A percentile compares a stretch with the other conserved stretches of the same genome.
Evolutionary conservation across 208 protist species (phyloP).

Genomic region (Lotmaria passim): DNA sequence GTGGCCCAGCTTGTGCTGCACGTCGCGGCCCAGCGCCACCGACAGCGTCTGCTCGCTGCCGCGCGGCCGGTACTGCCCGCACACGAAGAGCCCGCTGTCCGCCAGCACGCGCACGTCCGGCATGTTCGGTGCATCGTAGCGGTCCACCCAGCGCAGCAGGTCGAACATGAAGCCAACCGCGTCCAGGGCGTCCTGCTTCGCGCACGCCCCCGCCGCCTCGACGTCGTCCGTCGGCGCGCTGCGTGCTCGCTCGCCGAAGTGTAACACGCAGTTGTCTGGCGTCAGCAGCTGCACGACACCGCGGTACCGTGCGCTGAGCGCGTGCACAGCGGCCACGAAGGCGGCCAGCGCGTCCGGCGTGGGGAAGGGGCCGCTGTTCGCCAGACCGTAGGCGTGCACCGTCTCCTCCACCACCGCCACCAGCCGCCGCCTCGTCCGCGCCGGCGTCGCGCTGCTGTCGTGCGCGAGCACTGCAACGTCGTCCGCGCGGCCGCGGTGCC

Average conservation of each 20-base stretch:
- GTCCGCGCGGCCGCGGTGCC: too few relatives aligned
- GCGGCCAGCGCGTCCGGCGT: not conserved
- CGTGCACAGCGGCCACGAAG: not conserved
- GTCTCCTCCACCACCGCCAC: not conserved
- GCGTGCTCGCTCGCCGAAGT: constrained; percentile 12
- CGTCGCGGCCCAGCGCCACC: constrained; percentile 37
- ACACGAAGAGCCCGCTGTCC: constrained; percentile 34
- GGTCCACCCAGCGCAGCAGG: constrained; percentile 20
- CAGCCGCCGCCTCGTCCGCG: not conserved
- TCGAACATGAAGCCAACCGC: constrained; percentile 24
- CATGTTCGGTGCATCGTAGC: not conserved
- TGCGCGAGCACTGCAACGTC: not conserved
- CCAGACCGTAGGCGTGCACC: not conserved
- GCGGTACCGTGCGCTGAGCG: not conserved
- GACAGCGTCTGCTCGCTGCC: constrained; percentile 27
- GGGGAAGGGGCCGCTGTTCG: constrained; percentile 20
- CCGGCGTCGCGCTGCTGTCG: not conserved
- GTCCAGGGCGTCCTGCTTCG: constrained; percentile 17
- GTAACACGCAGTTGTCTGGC: constrained; percentile 5
- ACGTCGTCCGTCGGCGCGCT: not conserved
- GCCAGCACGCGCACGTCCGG: constrained; percentile 25
- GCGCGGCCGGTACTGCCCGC: constrained; percentile 17
- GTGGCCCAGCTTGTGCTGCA: constrained; percentile 32
- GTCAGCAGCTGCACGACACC: not conserved
- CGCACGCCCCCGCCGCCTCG: not conserved